Conservation (phyloP, 2,329 filamentous ascomycete species). For the Fusarium denticulatum region DNA sequence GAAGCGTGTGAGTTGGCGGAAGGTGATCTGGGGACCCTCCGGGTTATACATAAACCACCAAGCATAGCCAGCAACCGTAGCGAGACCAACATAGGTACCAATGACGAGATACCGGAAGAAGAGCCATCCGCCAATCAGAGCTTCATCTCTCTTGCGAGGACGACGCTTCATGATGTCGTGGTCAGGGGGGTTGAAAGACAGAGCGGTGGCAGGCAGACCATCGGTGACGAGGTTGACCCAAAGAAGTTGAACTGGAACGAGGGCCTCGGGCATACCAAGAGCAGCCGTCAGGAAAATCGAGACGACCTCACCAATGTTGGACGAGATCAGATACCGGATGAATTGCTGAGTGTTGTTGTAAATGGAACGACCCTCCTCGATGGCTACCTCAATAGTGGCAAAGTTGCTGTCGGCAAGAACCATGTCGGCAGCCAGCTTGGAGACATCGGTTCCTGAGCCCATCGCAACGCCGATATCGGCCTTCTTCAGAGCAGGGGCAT, state of each 20-base stretch:
- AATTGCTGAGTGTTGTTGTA: conserved; percentile 99
- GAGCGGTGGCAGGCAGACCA: conserved; percentile 91
- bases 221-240: conserved; percentile 99
- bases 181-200: conserved; percentile 98
- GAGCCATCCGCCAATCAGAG: conserved; percentile 92
- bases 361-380: conserved; percentile 97
- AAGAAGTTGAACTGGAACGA: conserved; percentile 95
- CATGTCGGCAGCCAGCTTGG: conserved; percentile 97
- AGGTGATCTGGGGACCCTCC: conserved; percentile 88
- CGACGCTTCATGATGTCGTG: conserved; percentile 96
- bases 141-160: conserved; percentile 91
- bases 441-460: conserved; percentile 97
- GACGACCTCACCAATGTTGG: conserved; percentile 98
- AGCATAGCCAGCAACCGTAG: conserved; percentile 96
- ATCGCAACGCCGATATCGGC: conserved; percentile 99
- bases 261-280: conserved; percentile 94
- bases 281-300: conserved; percentile 98
- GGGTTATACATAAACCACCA: conserved; percentile 99
- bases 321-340: conserved; percentile 98
- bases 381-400: conserved; percentile 93
- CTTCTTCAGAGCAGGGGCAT: conserved; percentile 97
- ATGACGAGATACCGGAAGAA: conserved; percentile 98
- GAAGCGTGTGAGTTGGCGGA: conserved; percentile 91
- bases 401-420: conserved; percentile 99
- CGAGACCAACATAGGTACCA: conserved; percentile 91